Conservation (phyloP, 108 stramenopile species). For the Chaetoceros muelleri region DNA sequence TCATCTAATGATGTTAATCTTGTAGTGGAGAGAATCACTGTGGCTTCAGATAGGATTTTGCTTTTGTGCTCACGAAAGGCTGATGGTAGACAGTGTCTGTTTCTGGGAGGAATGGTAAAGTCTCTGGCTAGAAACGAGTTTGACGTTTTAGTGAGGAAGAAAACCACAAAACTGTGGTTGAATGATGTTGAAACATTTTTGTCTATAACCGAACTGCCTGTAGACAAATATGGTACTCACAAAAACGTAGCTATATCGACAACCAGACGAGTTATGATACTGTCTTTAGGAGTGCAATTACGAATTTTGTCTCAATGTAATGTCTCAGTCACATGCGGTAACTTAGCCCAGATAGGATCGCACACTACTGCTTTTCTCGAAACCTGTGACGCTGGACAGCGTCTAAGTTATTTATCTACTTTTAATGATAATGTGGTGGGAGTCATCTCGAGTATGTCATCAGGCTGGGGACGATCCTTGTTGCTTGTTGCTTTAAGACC, state of each 20-base stretch:
- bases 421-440: slow-evolving; percentile 49
- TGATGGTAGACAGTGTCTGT: not conserved
- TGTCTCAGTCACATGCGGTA: slow-evolving; percentile 19
- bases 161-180: slow-evolving; percentile 30
- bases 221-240: slow-evolving; percentile 16
- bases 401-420: too few relatives aligned
- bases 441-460: slow-evolving; percentile 42
- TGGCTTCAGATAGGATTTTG: not conserved
- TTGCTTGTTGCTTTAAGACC: slow-evolving; percentile 52
- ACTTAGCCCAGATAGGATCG: slow-evolving; percentile 60
- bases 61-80: not conserved
- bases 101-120: not conserved
- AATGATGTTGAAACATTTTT: slow-evolving; percentile 44
- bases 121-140: not conserved
- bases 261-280: slow-evolving; percentile 48
- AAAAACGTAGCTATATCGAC: slow-evolving; percentile 56
- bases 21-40: not conserved
- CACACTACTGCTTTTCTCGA: slow-evolving; percentile 67
- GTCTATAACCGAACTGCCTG: slow-evolving; percentile 42
- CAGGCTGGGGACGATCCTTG: slow-evolving; percentile 26
- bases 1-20: not conserved
- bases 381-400: too few relatives aligned
- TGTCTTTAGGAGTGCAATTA: slow-evolving; percentile 30
- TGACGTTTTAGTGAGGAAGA: not conserved
- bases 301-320: slow-evolving; percentile 34